Evolutionary conservation across 2,329 filamentous ascomycete species (phyloP), one percentile per base, ranked within the genome.

Genomic region (Sclerotinia nivalis): DNA sequence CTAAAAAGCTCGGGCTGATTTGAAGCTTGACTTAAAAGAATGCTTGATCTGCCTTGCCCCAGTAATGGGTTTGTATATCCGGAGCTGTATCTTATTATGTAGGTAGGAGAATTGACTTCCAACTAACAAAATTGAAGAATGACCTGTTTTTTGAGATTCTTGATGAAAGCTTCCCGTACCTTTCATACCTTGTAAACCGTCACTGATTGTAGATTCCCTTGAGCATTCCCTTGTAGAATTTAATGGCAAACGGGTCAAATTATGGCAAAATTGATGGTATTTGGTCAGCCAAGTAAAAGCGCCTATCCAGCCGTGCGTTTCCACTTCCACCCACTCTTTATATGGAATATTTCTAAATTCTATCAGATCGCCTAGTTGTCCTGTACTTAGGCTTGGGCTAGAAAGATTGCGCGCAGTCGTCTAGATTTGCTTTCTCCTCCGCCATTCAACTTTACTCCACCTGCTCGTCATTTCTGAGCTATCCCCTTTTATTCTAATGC

Each of bases 31-130:
- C 28, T 43, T 8, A 1, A 58, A 58, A 64, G 28, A 66, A 58
- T 67, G 49, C 40, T 67, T 58, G 64, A 20, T 67, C 64, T 67
- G 64, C 64, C 64, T 56, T 67, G 64, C 37, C 40, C 62, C 49
- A 66, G 49, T 66, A 55, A 66, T n/a, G 20, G 60, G 45, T n/a
- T 62, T 49, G 45, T 50, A 37, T 37, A 31, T 40, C 31, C 25
- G n/a, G 37, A 43, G 47, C 49, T 55, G 31, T 43, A 28, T 20
- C 25, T 18, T 37, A 50, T 20, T 13, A 28, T 34, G 18, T 34
- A 34, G 20, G 12, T 7, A 25, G 34, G 47, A 64, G 10, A 31
- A 37, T 37, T 49, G 45, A 47, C 40, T 61, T 47, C 10, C 12
- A 47, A 9, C 58, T 12, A 61, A 31, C 58, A 61, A 31, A 31